Evolutionary conservation across 495 filamentous ascomycete species (phyloP).

Genomic region (Podospora australis): DNA sequence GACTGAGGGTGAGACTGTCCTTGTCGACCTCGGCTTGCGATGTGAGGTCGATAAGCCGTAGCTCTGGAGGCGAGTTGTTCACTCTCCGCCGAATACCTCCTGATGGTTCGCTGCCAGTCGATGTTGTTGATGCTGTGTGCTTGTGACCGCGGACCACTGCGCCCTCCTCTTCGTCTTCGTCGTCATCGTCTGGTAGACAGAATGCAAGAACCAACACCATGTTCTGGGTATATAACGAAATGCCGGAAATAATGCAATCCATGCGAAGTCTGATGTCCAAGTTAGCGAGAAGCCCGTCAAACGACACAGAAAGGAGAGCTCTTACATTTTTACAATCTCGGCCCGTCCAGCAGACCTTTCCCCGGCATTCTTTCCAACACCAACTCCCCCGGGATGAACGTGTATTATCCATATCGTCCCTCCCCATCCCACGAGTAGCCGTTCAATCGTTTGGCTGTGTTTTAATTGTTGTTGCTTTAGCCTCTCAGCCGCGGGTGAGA

Average conservation of each 20-base stretch:
- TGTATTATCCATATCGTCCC: constrained; percentile 93
- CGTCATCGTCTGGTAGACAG: constrained; percentile 62
- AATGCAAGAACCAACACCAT: constrained; percentile 87
- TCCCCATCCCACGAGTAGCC: constrained; percentile 89
- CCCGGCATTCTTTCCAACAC: constrained; percentile 60
- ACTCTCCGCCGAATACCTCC: constrained; percentile 58
- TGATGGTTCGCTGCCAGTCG: constrained; percentile 45
- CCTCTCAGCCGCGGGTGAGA: constrained; percentile 42
- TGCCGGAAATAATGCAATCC: constrained; percentile 94
- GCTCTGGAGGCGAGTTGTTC: constrained; percentile 75
- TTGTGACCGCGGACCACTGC: constrained; percentile 24
- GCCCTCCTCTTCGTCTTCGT: constrained; percentile 36
- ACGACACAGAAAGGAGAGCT: constrained; percentile 7
- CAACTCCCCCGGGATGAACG: constrained; percentile 69
- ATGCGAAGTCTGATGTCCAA: constrained; percentile 68
- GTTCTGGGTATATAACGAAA: constrained; percentile 92
- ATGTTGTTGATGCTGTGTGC: constrained; percentile 32
- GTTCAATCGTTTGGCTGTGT: constrained; percentile 53
- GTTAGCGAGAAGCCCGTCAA: background rate
- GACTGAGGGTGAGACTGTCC: constrained; percentile 72
- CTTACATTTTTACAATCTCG: constrained; percentile 86
- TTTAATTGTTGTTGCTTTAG: constrained; percentile 39
- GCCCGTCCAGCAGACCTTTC: constrained; percentile 70
- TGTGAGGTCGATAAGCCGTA: constrained; percentile 81
- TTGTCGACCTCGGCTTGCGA: constrained; percentile 71